Evolutionary conservation across 768 basidiomycete species (phyloP).

Genomic region (Russula earlei): DNA sequence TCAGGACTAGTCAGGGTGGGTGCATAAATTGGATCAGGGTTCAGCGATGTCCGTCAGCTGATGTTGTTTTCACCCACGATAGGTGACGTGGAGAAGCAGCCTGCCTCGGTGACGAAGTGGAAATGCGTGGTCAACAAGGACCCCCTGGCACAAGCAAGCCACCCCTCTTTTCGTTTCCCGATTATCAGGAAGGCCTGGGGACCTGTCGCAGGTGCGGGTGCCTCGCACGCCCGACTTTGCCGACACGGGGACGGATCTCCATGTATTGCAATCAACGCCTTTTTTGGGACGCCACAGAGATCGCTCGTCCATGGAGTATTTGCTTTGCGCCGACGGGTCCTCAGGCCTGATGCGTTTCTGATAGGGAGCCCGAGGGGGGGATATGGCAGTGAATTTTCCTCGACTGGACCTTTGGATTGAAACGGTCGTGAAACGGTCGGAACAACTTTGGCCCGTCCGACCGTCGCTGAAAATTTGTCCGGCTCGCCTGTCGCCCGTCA

Average conservation of each 20-base stretch:
- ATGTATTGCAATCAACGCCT: neutral
- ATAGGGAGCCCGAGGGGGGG: neutral
- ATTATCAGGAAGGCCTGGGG: neutral
- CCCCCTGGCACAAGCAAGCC: neutral
- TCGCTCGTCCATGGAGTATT: neutral
- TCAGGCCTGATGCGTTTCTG: neutral
- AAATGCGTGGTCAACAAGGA: neutral
- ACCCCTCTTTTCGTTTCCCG: neutral
- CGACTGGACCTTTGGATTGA: neutral
- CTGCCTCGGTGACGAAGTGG: neutral
- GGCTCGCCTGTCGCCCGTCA: neutral
- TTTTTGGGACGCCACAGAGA: constrained; percentile 5
- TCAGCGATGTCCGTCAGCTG: neutral
- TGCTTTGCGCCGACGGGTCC: neutral
- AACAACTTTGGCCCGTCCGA: too few relatives aligned
- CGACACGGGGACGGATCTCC: neutral
- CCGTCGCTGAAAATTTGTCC: neutral
- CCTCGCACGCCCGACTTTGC: neutral
- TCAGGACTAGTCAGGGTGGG: neutral
- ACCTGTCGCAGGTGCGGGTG: neutral
- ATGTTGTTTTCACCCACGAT: neutral
- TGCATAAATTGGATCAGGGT: neutral
- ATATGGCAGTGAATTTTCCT: neutral
- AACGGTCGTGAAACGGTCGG: too few relatives aligned
- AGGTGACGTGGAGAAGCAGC: neutral